Percentiles rank a stretch among this genome's conserved stretches.
Conservation (phyloP, 768 basidiomycete species). For the Suillus clintonianus region DNA sequence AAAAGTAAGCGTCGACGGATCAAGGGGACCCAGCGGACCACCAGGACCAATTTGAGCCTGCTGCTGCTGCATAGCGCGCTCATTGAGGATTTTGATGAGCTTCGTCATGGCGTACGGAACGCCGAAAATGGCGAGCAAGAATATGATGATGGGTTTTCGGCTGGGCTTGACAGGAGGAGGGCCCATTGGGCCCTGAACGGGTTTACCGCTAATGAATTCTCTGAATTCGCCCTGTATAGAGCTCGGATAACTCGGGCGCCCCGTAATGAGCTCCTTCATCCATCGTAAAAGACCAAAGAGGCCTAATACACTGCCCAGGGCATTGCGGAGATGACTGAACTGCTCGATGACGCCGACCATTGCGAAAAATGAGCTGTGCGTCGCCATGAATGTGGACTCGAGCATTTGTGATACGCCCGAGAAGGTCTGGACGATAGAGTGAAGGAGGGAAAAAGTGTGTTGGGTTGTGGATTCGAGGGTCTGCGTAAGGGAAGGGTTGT, state of each 20-base stretch:
- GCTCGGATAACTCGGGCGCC: slow-evolving; percentile 40
- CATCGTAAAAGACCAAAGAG: slow-evolving; percentile 88
- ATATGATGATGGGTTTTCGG: slow-evolving; percentile 89
- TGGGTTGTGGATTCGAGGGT: slow-evolving; percentile 88
- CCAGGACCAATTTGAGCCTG: slow-evolving; percentile 36
- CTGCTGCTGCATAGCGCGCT: slow-evolving; percentile 55
- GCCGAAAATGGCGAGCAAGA: slow-evolving; percentile 92
- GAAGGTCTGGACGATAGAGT: slow-evolving; percentile 95
- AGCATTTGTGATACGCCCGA: slow-evolving; percentile 95
- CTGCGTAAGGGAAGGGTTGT: slow-evolving; percentile 73
- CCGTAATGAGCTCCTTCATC: slow-evolving; percentile 67
- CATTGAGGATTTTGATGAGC: slow-evolving; percentile 76
- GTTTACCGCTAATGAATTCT: slow-evolving; percentile 70
- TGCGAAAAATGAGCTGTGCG: slow-evolving; percentile 92
- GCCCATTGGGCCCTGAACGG: slow-evolving; percentile 49
- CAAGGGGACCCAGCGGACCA: slow-evolving; percentile 52
- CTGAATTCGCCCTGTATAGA: slow-evolving; percentile 68
- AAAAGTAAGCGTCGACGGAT: slow-evolving; percentile 82
- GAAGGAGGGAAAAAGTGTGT: slow-evolving; percentile 89
- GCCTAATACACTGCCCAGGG: slow-evolving; percentile 90
- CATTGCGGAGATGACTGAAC: slow-evolving; percentile 87
- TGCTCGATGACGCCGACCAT: slow-evolving; percentile 98
- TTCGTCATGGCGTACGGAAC: slow-evolving; percentile 92
- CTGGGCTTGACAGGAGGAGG: slow-evolving; percentile 58
- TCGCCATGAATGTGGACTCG: slow-evolving; percentile 96